A percentile compares a stretch with the other conserved stretches of the same genome.
Evolutionary conservation across 176 grass and related monocot species (phyloP).

Genomic region (Eragrostis nindensis): DNA sequence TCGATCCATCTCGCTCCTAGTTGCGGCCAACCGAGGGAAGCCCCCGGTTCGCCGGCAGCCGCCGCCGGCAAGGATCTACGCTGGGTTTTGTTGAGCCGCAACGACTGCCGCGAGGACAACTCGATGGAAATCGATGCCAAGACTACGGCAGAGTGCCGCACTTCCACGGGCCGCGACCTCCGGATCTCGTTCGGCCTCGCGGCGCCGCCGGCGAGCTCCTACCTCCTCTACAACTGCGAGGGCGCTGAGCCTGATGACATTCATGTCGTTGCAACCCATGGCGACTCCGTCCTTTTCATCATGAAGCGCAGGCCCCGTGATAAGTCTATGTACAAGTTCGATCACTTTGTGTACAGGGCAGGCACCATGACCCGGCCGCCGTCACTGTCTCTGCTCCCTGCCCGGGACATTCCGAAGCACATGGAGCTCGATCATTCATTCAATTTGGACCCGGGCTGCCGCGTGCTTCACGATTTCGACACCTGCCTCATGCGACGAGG

Average conservation of each 20-base stretch:
- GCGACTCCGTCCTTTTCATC: background rate
- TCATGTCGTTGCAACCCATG: background rate
- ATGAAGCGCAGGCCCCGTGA: too few species aligned
- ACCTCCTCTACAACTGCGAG: background rate
- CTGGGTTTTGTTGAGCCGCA: background rate
- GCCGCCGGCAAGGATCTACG: too few species aligned
- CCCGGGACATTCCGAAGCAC: background rate
- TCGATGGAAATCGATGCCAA: background rate
- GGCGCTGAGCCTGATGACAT: background rate
- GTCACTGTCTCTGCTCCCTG: background rate
- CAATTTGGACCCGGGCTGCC: too few species aligned
- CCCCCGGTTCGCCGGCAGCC: background rate
- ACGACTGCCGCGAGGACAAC: background rate
- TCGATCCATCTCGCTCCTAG: too few species aligned
- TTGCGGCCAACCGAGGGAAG: too few species aligned
- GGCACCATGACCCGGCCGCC: background rate
- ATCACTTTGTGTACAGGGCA: background rate
- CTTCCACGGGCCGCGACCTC: background rate
- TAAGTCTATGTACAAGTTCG: too few species aligned
- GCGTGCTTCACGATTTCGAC: too few species aligned
- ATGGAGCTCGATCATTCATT: too few species aligned
- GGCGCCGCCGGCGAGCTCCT: background rate
- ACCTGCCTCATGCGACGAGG: too few species aligned
- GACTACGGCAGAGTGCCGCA: background rate
- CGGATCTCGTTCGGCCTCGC: background rate